Evolutionary conservation across 495 filamentous ascomycete genomes (phyloP).

Genomic region (Margaritispora aquatica): DNA sequence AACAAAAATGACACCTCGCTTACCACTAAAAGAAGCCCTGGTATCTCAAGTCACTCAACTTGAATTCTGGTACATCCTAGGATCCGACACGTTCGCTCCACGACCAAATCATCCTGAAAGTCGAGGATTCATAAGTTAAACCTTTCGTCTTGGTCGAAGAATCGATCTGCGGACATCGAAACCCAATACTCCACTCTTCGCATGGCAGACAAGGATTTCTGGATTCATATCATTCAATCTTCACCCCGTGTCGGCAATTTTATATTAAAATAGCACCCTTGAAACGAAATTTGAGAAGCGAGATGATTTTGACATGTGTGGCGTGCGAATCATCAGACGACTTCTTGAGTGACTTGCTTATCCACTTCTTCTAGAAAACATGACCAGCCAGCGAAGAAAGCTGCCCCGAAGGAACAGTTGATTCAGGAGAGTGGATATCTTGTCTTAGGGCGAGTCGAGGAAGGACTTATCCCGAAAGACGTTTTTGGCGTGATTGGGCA

Average conservation of each 20-base stretch:
- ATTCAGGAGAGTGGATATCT: background rate
- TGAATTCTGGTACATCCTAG: background rate
- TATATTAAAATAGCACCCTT: background rate
- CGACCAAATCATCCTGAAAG: no score
- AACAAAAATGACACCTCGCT: background rate
- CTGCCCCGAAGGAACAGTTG: background rate
- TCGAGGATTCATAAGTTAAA: no score
- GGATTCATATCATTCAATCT: background rate
- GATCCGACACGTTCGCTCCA: background rate
- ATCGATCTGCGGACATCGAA: background rate
- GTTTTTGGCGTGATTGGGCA: constrained; percentile 5
- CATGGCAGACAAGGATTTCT: constrained; percentile 5
- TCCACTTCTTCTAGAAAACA: constrained; percentile 8
- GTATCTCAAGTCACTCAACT: background rate
- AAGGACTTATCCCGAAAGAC: background rate
- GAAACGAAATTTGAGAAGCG: background rate
- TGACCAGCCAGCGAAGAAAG: no score
- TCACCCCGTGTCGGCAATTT: background rate
- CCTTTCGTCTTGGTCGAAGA: no score
- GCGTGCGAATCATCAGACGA: background rate
- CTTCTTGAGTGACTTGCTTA: no score
- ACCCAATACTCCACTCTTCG: background rate
- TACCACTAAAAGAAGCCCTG: no score
- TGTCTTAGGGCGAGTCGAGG: background rate
- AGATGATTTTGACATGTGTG: background rate